A percentile compares a stretch with the other conserved stretches of the same genome.
phyloP scores from a whole-genome alignment of 768 basidiomycete species.

The Serendipita indica region DNA sequence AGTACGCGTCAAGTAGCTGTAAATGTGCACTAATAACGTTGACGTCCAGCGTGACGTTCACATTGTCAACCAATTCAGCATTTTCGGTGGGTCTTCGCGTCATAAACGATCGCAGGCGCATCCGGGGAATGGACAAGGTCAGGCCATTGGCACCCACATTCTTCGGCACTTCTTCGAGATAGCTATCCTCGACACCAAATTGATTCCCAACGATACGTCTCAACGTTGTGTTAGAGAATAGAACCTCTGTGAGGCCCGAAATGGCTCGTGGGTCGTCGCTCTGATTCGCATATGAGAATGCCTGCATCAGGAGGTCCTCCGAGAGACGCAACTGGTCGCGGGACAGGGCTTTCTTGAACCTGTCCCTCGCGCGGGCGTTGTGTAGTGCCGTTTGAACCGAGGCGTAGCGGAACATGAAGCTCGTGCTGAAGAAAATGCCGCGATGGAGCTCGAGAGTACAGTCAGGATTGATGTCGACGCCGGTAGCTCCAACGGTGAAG shows the following conservation, averaged over 20 bases:
- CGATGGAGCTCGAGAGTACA: slow-evolving; percentile 51
- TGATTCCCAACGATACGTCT: slow-evolving; percentile 50
- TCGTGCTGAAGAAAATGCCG: slow-evolving; percentile 45
- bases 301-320: slow-evolving; percentile 34
- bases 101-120: not conserved
- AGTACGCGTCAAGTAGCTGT: slow-evolving; percentile 52
- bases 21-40: slow-evolving; percentile 14
- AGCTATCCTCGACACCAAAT: slow-evolving; percentile 53
- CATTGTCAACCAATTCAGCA: not conserved
- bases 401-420: slow-evolving; percentile 41
- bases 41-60: not conserved
- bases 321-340: slow-evolving; percentile 43
- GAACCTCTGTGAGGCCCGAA: slow-evolving; percentile 31
- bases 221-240: slow-evolving; percentile 35
- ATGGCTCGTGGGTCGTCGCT: slow-evolving; percentile 18
- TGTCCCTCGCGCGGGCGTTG: slow-evolving; percentile 8
- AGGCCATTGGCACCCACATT: not conserved
- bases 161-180: slow-evolving; percentile 14
- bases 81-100: not conserved
- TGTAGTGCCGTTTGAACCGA: slow-evolving; percentile 25
- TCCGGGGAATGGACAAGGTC: not conserved
- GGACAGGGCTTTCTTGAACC: slow-evolving; percentile 15
- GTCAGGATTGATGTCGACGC: slow-evolving; percentile 65
- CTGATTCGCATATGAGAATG: slow-evolving; percentile 28
- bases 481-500: slow-evolving; percentile 53